Evolutionary conservation across 1,139 yeast genomes (phyloP), one percentile per base, ranked within the genome.

Genomic region (Torulaspora globosa): DNA sequence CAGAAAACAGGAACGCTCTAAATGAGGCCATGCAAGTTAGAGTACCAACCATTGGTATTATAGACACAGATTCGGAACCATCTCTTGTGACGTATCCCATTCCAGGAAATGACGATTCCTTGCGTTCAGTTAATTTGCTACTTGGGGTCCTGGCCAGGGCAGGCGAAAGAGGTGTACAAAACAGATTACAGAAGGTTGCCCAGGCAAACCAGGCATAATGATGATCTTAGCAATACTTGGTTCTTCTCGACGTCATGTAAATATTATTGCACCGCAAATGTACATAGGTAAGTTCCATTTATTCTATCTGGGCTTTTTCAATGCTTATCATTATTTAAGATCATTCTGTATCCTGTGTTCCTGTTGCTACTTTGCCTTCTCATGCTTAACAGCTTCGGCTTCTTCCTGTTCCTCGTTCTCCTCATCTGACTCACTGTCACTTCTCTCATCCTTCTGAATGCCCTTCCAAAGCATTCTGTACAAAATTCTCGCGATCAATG

Each of bases 61-160:
- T 94, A 54, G 98, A 92, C 68, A 88, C 98, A 23, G 92, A 92
- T 66, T 82, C 84, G 68, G 97, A 92, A 63, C 95, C 97, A 15
- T 78, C 88, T 7, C 70, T 84, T 56, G 84, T 92, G 47, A 87
- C 96, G 1, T 92, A 92, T 66, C 95, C 97, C 41, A 86, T 92
- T 56, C 97, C 98, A 21, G 95, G 95, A 52, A 92, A 92, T 62
- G 97, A 92, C 66, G 97, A 90, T 65, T 84, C 95, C n/a, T 71
- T 80, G 49, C 78, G 98, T 64, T 79, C 95, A 11, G 80, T 84
- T 3, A 83, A 85, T 54, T 72, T 92, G 58, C 76, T 92, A 60
- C 72, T 80, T 45, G 97, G 98, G 50, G 82, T 90, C 15, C 73
- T 92, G 55, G 82, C 95, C 18, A 82, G 77, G 61, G 89, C 97